Base-by-base conservation (phyloP, 352 stramenopile genomes). In the Phytophthora citricola region DNA sequence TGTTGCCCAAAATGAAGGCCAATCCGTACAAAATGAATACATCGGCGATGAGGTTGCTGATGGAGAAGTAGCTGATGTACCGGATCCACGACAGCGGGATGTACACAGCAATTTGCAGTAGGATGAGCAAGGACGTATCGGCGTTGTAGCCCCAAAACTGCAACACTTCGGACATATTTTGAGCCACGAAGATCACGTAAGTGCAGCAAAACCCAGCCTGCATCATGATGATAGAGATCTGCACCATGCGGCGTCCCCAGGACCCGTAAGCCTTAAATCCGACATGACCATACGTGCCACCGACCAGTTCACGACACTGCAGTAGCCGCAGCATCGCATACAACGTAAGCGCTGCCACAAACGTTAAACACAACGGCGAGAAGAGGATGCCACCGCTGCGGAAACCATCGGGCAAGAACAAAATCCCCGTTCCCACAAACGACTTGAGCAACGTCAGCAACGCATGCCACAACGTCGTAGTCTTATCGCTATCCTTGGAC, bases 41-140 rank as follows among this genome's bases (percentile, higher is more conserved):
- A 62, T 94, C 83, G 1, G 86, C 86, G 32, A 94, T 83, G 45
- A 94, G 72, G 68, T 94, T 94, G 56, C 82, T 94, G 64, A 94
- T 86, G 31, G 82, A 88, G 53, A 94, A 94, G 75, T 92, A 94
- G 75, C 84, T 91, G 63, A 93, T 92, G 73, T 93, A 92, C 12
- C 86, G 82, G 56, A 94, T 91, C 86, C 86, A 94, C 27, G 84
- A 92, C 24, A 94, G 71, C 40, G 86, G 86, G 32, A 93, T 89
- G 66, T 94, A 87, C 11, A 91, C 76, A 9, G 78, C 63, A 57
- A 91, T 81, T 68, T 94, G 86, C 8, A 92, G 69, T 59, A 94
- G 26, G 31, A 94, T 90, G 27, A 94, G 78, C 60, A 75, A 61
- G 24, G 84, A 91, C 26, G 67, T 69, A 20, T 80, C 62, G 1